A percentile compares a stretch with the other conserved stretches of the same genome.
Conservation (phyloP, 2,329 filamentous ascomycete species). For the Metarhizium rileyi region DNA sequence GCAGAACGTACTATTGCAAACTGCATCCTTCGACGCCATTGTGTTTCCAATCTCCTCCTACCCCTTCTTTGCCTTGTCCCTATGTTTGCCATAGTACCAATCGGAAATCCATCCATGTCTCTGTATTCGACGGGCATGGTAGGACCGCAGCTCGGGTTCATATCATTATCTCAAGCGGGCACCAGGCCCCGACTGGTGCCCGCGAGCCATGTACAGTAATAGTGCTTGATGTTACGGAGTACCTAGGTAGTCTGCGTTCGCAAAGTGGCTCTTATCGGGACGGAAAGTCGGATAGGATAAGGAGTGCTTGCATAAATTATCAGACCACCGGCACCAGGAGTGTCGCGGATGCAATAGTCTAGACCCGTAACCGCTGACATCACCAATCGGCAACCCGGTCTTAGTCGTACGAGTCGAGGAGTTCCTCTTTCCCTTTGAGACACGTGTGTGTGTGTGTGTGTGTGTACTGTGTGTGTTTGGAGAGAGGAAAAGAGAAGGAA, state of each 20-base stretch:
- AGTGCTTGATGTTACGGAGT: background rate
- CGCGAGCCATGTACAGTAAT: background rate
- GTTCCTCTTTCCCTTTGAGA: background rate
- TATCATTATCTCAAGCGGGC: background rate
- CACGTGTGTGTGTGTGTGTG: background rate
- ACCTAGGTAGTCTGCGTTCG: background rate
- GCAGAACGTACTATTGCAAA: background rate
- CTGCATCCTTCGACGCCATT: background rate
- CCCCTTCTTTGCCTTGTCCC: too few species aligned
- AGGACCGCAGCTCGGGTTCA: background rate
- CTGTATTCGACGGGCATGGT: background rate
- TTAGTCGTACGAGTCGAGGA: background rate
- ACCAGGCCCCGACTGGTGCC: too few species aligned
- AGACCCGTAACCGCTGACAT: background rate
- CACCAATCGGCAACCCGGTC: background rate
- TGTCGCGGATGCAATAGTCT: background rate
- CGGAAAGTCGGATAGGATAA: background rate
- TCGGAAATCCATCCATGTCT: background rate
- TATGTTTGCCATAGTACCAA: background rate
- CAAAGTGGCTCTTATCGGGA: background rate
- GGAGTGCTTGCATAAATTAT: background rate
- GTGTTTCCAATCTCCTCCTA: too few species aligned
- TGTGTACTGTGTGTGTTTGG: background rate
- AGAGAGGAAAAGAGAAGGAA: background rate
- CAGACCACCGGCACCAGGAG: background rate